Evolutionary conservation across 495 filamentous ascomycete genomes (phyloP).

Genomic region (Penicillium canariense): DNA sequence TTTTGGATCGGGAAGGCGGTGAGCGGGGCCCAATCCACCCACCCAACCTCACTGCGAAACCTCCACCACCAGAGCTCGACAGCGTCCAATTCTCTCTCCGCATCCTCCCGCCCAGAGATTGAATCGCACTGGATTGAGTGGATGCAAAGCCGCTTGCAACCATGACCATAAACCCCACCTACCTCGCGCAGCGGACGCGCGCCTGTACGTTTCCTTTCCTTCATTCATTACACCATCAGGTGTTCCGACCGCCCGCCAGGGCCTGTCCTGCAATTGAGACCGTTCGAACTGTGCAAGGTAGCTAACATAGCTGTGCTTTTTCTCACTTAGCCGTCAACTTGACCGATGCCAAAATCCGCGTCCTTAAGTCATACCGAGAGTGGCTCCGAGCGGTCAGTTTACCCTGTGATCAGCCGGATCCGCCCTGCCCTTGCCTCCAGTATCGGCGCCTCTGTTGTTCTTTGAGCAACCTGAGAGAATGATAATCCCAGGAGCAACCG

Average conservation of each 20-base stretch:
- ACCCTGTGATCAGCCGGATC: slow-evolving; percentile 7
- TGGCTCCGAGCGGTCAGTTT: slow-evolving; percentile 88
- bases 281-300: not conserved
- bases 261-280: slow-evolving; percentile 15
- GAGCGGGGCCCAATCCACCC: slow-evolving; percentile 18
- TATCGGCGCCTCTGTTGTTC: not conserved
- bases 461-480: not conserved
- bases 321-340: slow-evolving; percentile 76
- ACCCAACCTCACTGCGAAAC: slow-evolving; percentile 27
- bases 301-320: slow-evolving; percentile 23
- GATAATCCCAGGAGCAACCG: not conserved
- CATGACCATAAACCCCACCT: slow-evolving; percentile 87
- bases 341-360: slow-evolving; percentile 77
- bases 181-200: slow-evolving; percentile 85
- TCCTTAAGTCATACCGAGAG: slow-evolving; percentile 81
- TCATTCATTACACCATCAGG: slow-evolving; percentile 17
- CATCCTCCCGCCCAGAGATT: slow-evolving; percentile 20
- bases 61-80: slow-evolving; percentile 31
- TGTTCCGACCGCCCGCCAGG: slow-evolving; percentile 19
- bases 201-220: slow-evolving; percentile 64
- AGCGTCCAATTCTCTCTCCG: slow-evolving; percentile 20
- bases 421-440: slow-evolving; percentile 8
- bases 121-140: slow-evolving; percentile 23
- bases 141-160: slow-evolving; percentile 17
- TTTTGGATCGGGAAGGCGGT: slow-evolving; percentile 50